Evolutionary conservation across 805 yeast genomes (phyloP), one percentile per base, ranked within the genome.

Genomic region (Metschnikowia hibisci): DNA sequence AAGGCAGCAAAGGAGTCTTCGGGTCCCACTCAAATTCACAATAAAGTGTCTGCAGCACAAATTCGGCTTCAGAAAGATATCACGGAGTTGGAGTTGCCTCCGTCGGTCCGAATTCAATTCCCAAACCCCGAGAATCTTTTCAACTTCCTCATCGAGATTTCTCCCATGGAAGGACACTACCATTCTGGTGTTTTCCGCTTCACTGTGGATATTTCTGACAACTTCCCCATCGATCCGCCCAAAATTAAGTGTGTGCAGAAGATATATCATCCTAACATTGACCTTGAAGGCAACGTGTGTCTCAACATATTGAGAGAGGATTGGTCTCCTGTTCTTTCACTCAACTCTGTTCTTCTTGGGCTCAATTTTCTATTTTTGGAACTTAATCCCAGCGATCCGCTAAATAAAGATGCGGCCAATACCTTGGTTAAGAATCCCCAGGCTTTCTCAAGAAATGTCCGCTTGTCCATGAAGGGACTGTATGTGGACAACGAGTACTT

Each of bases 211-310:
- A 73, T 90, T 32, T 77, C 79, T 38, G 80, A 79, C 32, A 82
- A 80, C 52, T 91, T 82, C 63, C 99, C 99, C 2, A 93, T 90
- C 44, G 93, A 86, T 39, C 89, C 97, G 7, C 99, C 99, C 8
- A 85, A 81, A 57, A 88, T 89, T 42, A 74, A 76, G 52, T 84
- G 95, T 54, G 41, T 71, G 25, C 76, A 81, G 41, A 81, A 74
- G 57, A 86, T 91, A 4, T 91, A 85, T 64, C 99, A 91, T 60
- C 99, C 99, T 10, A 91, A 91, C 58, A 91, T 91, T 51, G 96
- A 91, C 60, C 60, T 79, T 15, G 84, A 86, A 34, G 98, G 98
- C 0, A 91, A 89, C 58, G 86, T 91, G 5, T 91, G 99, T 59
- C 73, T 91, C 47, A 91, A 91, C 59, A 90, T 91, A 28, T 70